These are phyloP conservation scores for Beauveria scarabaeidicola DNA, from an alignment of 2,329 filamentous ascomycete species.

Conservation along the genomic window DNA sequence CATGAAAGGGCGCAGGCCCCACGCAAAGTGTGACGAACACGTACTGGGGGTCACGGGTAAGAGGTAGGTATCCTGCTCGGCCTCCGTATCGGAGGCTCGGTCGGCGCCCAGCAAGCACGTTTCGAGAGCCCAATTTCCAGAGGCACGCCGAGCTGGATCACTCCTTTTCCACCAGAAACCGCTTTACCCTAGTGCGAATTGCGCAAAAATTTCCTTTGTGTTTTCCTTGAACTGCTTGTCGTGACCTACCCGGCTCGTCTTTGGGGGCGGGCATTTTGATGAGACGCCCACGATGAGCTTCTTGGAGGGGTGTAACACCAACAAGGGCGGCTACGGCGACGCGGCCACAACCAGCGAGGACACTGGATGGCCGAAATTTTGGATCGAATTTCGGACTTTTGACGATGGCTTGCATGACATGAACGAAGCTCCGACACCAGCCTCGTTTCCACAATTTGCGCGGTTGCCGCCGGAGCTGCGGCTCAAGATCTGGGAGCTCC, in stretches of 20 bases:
- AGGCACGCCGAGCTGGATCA: background rate
- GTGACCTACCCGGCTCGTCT: background rate
- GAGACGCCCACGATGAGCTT: slow-evolving; percentile 1
- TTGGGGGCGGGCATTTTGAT: background rate
- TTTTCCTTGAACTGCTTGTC: background rate
- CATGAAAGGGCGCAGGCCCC: background rate
- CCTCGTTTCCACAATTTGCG: slow-evolving; percentile 29
- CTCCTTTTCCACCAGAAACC: background rate
- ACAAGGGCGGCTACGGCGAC: background rate
- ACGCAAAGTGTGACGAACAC: background rate
- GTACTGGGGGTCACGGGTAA: slow-evolving; percentile 3
- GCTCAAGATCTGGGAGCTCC: slow-evolving; percentile 37
- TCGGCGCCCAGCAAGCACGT: background rate
- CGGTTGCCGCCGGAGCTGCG: slow-evolving; percentile 39
- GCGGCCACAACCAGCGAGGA: slow-evolving; percentile 12
- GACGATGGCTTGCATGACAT: slow-evolving; percentile 29
- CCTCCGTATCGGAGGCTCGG: slow-evolving; percentile 10
- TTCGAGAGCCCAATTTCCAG: background rate
- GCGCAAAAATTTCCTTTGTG: background rate
- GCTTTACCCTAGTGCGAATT: background rate
- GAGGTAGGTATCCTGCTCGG: background rate
- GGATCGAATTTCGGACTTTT: slow-evolving; percentile 38
- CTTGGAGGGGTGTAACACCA: background rate
- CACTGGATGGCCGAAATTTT: slow-evolving; percentile 27
- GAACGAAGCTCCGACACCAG: slow-evolving; percentile 1